Conservation (phyloP, 2,329 filamentous ascomycete genomes). For the Sordariomycetes sp. region DNA sequence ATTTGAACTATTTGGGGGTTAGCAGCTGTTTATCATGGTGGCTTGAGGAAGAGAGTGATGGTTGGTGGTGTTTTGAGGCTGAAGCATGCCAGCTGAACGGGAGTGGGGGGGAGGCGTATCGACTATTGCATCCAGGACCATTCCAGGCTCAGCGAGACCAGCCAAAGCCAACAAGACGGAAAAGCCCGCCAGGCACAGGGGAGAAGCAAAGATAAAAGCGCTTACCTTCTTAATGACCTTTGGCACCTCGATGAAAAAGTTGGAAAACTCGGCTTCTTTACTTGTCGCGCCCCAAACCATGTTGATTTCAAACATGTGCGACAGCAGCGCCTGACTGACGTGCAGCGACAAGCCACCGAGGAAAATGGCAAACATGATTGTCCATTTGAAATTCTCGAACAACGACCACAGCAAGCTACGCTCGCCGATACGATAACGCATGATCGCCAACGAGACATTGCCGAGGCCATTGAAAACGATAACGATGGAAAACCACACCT, state of each 20-base stretch:
- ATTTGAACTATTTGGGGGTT: constrained; percentile 51
- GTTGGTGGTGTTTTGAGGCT: too few species aligned
- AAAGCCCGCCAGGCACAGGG: not conserved
- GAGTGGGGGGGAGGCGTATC: not conserved
- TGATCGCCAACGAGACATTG: constrained; percentile 61
- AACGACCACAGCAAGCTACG: constrained; percentile 46
- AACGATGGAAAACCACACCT: constrained; percentile 73
- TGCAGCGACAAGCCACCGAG: constrained; percentile 74
- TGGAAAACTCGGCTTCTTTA: constrained; percentile 73
- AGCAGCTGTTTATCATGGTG: not conserved
- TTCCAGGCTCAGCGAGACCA: not conserved
- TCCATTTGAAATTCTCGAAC: constrained; percentile 65
- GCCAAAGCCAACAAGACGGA: not conserved
- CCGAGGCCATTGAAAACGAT: constrained; percentile 70
- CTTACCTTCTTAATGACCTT: constrained; percentile 70
- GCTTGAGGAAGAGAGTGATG: too few species aligned
- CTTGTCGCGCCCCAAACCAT: constrained; percentile 81
- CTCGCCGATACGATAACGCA: constrained; percentile 64
- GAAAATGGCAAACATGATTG: constrained; percentile 67
- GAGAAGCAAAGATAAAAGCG: constrained; percentile 18
- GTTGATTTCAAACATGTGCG: constrained; percentile 78
- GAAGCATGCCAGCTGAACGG: too few species aligned
- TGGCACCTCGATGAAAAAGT: constrained; percentile 78
- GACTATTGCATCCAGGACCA: not conserved
- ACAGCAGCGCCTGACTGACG: constrained; percentile 68